Percentiles rank a stretch among this genome's conserved stretches.
phyloP scores from a whole-genome alignment of 305 asterid species.

The Solanum aculeatissimum region DNA sequence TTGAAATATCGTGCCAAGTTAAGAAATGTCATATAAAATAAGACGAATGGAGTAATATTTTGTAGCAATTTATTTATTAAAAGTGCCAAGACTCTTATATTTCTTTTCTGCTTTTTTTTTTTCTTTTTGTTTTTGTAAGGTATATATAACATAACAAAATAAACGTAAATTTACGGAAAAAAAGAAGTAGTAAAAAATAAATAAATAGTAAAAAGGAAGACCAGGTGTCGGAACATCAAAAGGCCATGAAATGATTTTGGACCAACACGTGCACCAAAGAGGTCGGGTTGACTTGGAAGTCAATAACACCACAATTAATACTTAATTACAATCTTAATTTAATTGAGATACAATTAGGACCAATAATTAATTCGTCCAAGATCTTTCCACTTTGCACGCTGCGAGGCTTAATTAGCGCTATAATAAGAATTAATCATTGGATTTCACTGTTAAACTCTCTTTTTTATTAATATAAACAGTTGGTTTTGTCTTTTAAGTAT shows the following conservation, averaged over 20 bases:
- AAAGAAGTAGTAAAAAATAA: not conserved
- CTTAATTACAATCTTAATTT: not conserved
- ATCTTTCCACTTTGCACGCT: not conserved
- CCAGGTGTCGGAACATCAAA: constrained; percentile 7
- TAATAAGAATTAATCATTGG: not conserved
- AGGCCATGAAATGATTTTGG: constrained; percentile 7
- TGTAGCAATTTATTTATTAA: too few species aligned
- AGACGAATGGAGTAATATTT: too few species aligned
- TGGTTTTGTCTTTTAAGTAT: not conserved
- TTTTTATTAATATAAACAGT: not conserved
- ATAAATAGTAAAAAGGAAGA: not conserved
- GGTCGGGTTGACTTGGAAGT: constrained; percentile 18
- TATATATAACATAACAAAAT: not conserved
- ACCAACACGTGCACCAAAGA: constrained; percentile 21
- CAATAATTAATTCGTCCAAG: not conserved
- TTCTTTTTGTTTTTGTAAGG: not conserved
- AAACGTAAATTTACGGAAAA: not conserved
- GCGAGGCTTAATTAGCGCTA: not conserved
- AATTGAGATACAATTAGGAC: not conserved
- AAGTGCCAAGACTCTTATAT: not conserved
- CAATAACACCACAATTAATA: not conserved
- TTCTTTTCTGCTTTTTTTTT: not conserved
- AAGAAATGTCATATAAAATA: too few species aligned
- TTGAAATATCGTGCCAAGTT: too few species aligned
- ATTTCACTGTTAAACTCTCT: not conserved